These are phyloP conservation scores for Hypoxylon cercidicola DNA, from an alignment of 495 filamentous ascomycete genomes.

Conservation along the genomic window DNA sequence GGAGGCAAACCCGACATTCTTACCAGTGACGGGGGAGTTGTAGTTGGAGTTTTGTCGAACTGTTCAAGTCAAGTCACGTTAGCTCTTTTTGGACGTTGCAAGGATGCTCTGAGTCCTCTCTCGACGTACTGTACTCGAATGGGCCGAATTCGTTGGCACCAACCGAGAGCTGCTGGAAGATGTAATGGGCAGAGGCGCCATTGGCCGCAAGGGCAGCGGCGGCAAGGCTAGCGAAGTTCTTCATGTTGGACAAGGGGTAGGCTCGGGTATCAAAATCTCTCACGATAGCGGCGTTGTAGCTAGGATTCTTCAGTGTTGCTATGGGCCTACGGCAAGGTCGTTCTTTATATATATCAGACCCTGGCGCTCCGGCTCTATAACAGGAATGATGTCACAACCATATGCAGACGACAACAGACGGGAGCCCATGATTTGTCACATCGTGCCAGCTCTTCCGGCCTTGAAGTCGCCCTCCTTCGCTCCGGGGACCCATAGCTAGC, in stretches of 20 bases:
- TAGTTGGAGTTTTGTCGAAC: slow-evolving; percentile 60
- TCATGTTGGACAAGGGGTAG: slow-evolving; percentile 31
- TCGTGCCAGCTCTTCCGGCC: slow-evolving; percentile 23
- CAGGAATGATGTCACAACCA: slow-evolving; percentile 28
- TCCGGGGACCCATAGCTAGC: slow-evolving; percentile 11
- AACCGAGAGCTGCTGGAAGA: slow-evolving; percentile 44
- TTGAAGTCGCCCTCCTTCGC: slow-evolving; percentile 10
- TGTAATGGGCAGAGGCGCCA: slow-evolving; percentile 45
- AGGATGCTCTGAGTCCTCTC: neutral
- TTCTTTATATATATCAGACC: slow-evolving; percentile 34
- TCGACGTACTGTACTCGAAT: slow-evolving; percentile 44
- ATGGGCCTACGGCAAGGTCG: slow-evolving; percentile 1
- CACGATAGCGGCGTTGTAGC: slow-evolving; percentile 14
- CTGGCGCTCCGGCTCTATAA: slow-evolving; percentile 13
- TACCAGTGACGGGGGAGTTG: slow-evolving; percentile 63
- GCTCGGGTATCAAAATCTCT: slow-evolving; percentile 8
- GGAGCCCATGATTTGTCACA: slow-evolving; percentile 7
- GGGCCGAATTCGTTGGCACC: slow-evolving; percentile 34
- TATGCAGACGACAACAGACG: neutral
- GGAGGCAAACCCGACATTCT: slow-evolving; percentile 1
- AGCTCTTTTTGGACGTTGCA: slow-evolving; percentile 1
- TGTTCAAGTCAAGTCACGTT: slow-evolving; percentile 18
- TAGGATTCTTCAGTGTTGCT: slow-evolving; percentile 15
- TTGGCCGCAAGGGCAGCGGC: slow-evolving; percentile 39
- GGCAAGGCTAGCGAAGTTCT: slow-evolving; percentile 41